Conservation (phyloP, 352 stramenopile genomes). For the Phytophthora europaea region DNA sequence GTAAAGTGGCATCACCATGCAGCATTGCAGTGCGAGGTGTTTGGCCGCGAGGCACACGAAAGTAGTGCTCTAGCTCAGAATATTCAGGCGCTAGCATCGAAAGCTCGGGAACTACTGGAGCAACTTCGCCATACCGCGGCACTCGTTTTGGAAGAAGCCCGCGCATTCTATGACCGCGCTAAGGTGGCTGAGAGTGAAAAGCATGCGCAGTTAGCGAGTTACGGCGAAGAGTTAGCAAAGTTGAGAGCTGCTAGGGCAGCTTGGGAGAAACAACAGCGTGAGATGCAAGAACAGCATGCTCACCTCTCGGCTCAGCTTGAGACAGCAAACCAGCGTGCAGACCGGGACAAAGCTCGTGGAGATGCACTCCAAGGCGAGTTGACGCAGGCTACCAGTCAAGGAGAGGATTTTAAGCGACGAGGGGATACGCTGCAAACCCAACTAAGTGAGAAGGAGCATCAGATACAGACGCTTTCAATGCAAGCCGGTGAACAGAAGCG, state of each 20-base stretch:
- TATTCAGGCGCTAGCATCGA: conserved; percentile 50
- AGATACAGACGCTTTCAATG: conserved; percentile 67
- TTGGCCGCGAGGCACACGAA: conserved; percentile 67
- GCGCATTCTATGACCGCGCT: conserved; percentile 75
- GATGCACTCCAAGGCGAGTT: conserved; percentile 67
- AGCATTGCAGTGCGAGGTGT: conserved; percentile 75
- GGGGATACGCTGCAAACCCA: conserved; percentile 58
- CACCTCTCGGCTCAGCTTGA: conserved; percentile 57
- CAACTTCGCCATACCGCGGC: conserved; percentile 60
- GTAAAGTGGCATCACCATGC: conserved; percentile 71
- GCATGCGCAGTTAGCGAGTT: conserved; percentile 79
- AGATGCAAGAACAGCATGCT: conserved; percentile 56
- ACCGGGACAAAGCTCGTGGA: conserved; percentile 38
- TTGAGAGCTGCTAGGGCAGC: conserved; percentile 57
- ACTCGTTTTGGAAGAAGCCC: conserved; percentile 76
- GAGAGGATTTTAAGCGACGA: conserved; percentile 64
- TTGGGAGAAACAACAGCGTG: conserved; percentile 63
- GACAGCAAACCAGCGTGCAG: conserved; percentile 44
- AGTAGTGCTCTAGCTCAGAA: conserved; percentile 55
- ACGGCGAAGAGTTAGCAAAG: conserved; percentile 71
- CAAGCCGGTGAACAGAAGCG: conserved; percentile 70
- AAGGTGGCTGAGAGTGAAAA: conserved; percentile 85
- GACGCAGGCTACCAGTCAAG: conserved; percentile 27
- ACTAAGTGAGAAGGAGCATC: conserved; percentile 61
- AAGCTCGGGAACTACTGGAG: conserved; percentile 55